Evolutionary conservation across 345 rosid species (phyloP), one percentile per base, ranked within the genome.

Genomic region (Dipteronia sinensis): DNA sequence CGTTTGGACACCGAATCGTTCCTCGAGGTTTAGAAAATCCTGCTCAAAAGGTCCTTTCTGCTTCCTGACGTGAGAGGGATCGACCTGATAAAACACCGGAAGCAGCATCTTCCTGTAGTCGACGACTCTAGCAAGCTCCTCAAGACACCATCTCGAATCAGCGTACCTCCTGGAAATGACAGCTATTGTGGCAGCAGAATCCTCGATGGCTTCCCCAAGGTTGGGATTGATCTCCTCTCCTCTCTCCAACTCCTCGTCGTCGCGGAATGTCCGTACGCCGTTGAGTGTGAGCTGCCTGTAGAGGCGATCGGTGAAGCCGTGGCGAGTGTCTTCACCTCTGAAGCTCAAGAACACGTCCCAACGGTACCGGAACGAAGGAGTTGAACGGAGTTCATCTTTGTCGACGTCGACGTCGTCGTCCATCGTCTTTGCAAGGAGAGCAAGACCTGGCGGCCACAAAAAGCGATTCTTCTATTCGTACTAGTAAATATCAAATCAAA

Each of bases 341-440:
- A 90, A 90, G 23, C 92, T 90, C 13, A 90, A 78, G 79, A 90
- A 88, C 4, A 87, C 88, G 82, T 90, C 90, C 79, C 75, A 90
- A 10, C 67, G 73, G 72, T 20, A 69, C 2, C 72, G 72, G 72
- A 69, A 69, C 12, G 72, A 46, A 20, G 72, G 72, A 19, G n/a
- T 20, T 31, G 69, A 16, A 46, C 49, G n/a, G n/a, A 23, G 34
- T 8, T 27, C 67, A 27, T 59, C 63, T 7, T 3, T 27, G 49
- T 67, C 70, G 1, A 44, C 51, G 49, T 67, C 70, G 1, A 44
- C 34, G 58, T 69, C 70, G 1, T 46, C 34, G 58, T 69, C 38
- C 58, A 46, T 69, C 27, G 10, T 58, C 27, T 20, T 31, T 4
- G 34, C 34, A 31, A 31, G 34, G 34, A 31, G 1, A 16, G 56